These are phyloP conservation scores for Penicillium silybi DNA, from an alignment of 495 filamentous ascomycete genomes.

Conservation along the genomic window DNA sequence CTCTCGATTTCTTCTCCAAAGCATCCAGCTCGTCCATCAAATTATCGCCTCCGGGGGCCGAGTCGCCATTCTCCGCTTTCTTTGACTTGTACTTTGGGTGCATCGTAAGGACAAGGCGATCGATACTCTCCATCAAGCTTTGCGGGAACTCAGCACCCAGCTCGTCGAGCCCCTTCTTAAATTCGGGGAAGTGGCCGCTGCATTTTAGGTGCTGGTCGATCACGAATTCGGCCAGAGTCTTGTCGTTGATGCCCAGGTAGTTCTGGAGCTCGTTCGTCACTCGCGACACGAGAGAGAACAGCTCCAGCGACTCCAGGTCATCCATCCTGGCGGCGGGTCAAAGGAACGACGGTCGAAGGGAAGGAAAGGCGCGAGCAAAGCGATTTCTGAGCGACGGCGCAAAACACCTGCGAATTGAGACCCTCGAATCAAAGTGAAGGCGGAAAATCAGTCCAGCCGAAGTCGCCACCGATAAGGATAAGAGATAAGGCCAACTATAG, in stretches of 20 bases:
- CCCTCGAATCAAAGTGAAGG: slow-evolving; percentile 18
- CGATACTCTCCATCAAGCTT: slow-evolving; percentile 86
- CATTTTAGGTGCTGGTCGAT: slow-evolving; percentile 85
- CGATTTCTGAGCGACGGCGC: slow-evolving; percentile 13
- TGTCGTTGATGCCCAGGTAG: slow-evolving; percentile 88
- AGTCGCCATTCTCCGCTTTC: slow-evolving; percentile 24
- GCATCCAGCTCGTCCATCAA: slow-evolving; percentile 43
- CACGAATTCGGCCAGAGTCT: slow-evolving; percentile 91
- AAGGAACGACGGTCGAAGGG: slow-evolving; percentile 1
- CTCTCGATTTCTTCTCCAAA: slow-evolving; percentile 61
- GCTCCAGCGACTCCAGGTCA: slow-evolving; percentile 83
- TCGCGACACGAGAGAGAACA: slow-evolving; percentile 89
- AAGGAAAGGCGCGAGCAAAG: slow-evolving; percentile 1
- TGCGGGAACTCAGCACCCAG: slow-evolving; percentile 85
- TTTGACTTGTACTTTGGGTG: slow-evolving; percentile 75
- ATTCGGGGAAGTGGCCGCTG: slow-evolving; percentile 55
- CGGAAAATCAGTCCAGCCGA: slow-evolving; percentile 43
- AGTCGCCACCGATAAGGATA: slow-evolving; percentile 47
- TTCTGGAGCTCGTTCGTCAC: slow-evolving; percentile 93
- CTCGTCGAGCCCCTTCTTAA: slow-evolving; percentile 64
- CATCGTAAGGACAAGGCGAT: slow-evolving; percentile 82
- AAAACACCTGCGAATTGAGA: slow-evolving; percentile 12
- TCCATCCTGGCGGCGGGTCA: slow-evolving; percentile 57
- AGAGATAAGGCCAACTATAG: slow-evolving; percentile 30
- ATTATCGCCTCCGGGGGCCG: slow-evolving; percentile 16